These are phyloP conservation scores for Solanum chilense DNA, from an alignment of 257 asterid species.

Conservation along the genomic window DNA sequence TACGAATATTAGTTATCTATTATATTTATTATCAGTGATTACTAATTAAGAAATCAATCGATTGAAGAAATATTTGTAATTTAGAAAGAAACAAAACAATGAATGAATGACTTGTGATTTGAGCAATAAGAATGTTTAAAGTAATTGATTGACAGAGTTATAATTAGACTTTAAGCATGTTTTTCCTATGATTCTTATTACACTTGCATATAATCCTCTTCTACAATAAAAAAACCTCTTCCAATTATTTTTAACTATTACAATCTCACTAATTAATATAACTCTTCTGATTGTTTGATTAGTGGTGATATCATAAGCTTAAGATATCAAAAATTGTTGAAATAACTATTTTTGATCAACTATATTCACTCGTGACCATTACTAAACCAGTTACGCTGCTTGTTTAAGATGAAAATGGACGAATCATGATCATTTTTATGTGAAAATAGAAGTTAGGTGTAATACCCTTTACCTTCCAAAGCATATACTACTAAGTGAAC, in stretches of 20 bases:
- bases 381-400: not conserved
- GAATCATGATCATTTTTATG: not conserved
- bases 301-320: not conserved
- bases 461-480: not conserved
- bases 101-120: not conserved
- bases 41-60: not conserved
- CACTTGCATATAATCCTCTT: not conserved
- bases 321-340: not conserved
- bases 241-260: too few relatives aligned
- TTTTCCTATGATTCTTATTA: too few relatives aligned
- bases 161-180: too few relatives aligned
- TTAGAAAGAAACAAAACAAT: not conserved
- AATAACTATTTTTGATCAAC: not conserved
- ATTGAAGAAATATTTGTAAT: not conserved
- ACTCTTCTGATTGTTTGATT: not conserved
- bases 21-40: not conserved
- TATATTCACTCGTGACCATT: not conserved
- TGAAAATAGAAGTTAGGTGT: not conserved
- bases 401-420: not conserved
- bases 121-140: not conserved
- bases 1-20: not conserved
- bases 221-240: not conserved
- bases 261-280: not conserved
- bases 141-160: not conserved
- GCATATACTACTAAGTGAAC: not conserved